Conservation (phyloP, 2,329 filamentous ascomycete species). For the Byssothecium circinans region DNA sequence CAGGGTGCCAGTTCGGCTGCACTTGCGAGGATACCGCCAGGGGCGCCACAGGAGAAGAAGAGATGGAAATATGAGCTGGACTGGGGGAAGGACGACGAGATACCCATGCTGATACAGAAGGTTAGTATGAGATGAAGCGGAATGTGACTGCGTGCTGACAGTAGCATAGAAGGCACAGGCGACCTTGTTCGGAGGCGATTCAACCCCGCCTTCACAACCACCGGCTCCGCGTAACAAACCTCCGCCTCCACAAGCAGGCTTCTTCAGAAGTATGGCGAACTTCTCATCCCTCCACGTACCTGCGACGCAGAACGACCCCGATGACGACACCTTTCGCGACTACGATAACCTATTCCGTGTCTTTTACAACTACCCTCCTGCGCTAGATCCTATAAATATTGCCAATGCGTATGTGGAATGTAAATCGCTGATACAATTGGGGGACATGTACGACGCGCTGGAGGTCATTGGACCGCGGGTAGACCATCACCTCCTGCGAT, state of each 20-base stretch:
- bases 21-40: constrained; percentile 46
- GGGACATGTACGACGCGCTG: constrained; percentile 93
- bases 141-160: constrained; percentile 12
- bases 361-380: constrained; percentile 89
- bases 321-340: constrained; percentile 78
- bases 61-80: constrained; percentile 90
- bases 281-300: constrained; percentile 60
- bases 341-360: constrained; percentile 95
- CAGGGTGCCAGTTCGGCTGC: constrained; percentile 32
- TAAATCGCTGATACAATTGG: constrained; percentile 82
- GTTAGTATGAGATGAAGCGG: constrained; percentile 47
- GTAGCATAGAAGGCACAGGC: constrained; percentile 33
- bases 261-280: constrained; percentile 87
- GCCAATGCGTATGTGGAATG: constrained; percentile 91
- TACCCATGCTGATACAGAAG: constrained; percentile 86
- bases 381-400: constrained; percentile 83
- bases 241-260: constrained; percentile 65
- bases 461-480: constrained; percentile 84
- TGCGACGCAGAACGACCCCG: constrained; percentile 56
- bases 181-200: constrained; percentile 61
- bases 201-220: constrained; percentile 44
- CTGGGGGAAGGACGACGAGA: constrained; percentile 69
- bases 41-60: constrained; percentile 52
- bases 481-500: constrained; percentile 91
- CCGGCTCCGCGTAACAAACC: constrained; percentile 65